Conservation (phyloP, 129 eudicot species). For the Ambrosia artemisiifolia region DNA sequence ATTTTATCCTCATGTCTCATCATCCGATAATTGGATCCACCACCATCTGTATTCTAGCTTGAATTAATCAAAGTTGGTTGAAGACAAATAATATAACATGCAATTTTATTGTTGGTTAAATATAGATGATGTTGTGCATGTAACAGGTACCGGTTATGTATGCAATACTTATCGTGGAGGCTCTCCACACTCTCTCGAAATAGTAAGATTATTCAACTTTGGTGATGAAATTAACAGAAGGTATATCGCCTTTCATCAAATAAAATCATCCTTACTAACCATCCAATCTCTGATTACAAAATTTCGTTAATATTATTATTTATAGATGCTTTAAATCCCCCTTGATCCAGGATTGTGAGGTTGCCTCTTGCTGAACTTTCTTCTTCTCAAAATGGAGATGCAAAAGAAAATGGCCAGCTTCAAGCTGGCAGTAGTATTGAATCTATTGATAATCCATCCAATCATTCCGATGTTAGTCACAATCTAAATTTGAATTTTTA, state of each 20-base stretch:
- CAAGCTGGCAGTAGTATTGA: conserved; percentile 28
- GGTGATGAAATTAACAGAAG: conserved; percentile 73
- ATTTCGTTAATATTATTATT: background rate
- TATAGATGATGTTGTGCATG: background rate
- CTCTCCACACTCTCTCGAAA: conserved; percentile 62
- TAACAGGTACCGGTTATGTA: conserved; percentile 78
- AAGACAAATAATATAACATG: background rate
- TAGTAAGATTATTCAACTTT: conserved; percentile 79
- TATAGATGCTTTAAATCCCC: background rate
- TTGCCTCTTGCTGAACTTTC: conserved; percentile 54
- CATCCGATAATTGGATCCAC: background rate
- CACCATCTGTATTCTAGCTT: conserved; percentile 5
- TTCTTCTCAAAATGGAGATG: conserved; percentile 34
- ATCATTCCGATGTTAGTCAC: conserved; percentile 26
- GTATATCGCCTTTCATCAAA: conserved; percentile 33
- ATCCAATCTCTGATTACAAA: background rate
- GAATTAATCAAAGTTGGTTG: background rate
- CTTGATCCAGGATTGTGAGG: conserved; percentile 61
- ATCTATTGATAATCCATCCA: conserved; percentile 19
- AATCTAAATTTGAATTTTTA: background rate
- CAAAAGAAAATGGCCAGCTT: conserved; percentile 27
- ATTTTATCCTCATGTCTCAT: background rate
- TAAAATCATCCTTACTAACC: background rate
- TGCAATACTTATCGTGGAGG: conserved; percentile 76
- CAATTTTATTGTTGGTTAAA: too few relatives aligned